A percentile compares a stretch with the other conserved stretches of the same genome.
These are phyloP conservation scores for Sphaerostilbella broomeana DNA, from an alignment of 2,329 filamentous ascomycete genomes.

Conservation along the genomic window DNA sequence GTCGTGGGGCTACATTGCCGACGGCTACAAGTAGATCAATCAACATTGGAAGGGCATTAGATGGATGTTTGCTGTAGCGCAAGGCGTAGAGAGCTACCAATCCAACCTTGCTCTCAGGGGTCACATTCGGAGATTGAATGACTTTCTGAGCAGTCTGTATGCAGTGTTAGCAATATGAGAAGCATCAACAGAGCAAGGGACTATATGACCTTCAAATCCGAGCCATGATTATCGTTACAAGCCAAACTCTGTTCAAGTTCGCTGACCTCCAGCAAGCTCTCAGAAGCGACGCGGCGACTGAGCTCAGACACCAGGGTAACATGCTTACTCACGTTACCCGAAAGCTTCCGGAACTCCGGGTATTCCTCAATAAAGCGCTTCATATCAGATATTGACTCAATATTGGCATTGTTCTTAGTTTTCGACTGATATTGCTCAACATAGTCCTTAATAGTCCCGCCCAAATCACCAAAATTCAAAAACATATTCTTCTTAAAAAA, in stretches of 20 bases:
- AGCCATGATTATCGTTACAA: conserved; percentile 90
- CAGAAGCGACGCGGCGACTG: conserved; percentile 76
- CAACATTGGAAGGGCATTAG: conserved; percentile 76
- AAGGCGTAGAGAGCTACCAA: conserved; percentile 92
- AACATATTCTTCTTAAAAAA: conserved; percentile 99
- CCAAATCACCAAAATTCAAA: conserved; percentile 91
- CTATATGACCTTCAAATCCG: conserved; percentile 70
- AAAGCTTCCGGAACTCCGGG: conserved; percentile 93
- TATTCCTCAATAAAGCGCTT: conserved; percentile 99
- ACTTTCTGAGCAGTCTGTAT: conserved; percentile 72
- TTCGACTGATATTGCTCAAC: conserved; percentile 97
- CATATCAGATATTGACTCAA: conserved; percentile 97
- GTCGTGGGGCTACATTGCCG: conserved; percentile 69
- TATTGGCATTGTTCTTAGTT: conserved; percentile 92
- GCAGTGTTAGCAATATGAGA: conserved; percentile 18
- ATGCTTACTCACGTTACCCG: conserved; percentile 97
- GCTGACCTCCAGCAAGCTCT: conserved; percentile 89
- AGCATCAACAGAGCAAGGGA: background rate
- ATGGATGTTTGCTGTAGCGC: conserved; percentile 80
- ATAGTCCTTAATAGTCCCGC: conserved; percentile 95
- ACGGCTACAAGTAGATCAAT: conserved; percentile 80
- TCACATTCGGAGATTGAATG: conserved; percentile 72
- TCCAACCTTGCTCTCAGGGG: conserved; percentile 75
- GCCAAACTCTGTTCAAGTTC: conserved; percentile 95
- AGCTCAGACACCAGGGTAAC: conserved; percentile 93